A percentile compares a stretch with the other conserved stretches of the same genome.
Conservation (phyloP, 768 basidiomycete genomes). For the Lactifluus hygrophoroides region DNA sequence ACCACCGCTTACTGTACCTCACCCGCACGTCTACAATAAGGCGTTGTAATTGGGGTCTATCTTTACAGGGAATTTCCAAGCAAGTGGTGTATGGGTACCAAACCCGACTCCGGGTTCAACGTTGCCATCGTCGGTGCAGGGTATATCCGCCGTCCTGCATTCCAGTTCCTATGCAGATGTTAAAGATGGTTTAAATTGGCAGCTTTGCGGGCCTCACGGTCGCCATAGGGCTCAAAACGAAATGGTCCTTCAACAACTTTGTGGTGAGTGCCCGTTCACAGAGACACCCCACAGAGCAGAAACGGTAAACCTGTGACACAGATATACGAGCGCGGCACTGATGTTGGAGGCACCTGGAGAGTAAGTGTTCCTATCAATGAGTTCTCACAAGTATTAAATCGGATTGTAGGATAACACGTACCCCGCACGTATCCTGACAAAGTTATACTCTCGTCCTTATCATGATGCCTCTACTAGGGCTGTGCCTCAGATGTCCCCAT, state of each 20-base stretch:
- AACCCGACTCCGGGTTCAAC: not conserved
- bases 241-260: slow-evolving; percentile 26
- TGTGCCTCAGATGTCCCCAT: slow-evolving; percentile 23
- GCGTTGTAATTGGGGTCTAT: too few relatives aligned
- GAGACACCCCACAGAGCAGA: not conserved
- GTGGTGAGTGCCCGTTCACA: slow-evolving; percentile 20
- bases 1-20: too few relatives aligned
- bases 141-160: slow-evolving; percentile 10
- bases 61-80: too few relatives aligned
- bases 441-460: not conserved
- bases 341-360: slow-evolving; percentile 25
- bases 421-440: slow-evolving; percentile 12
- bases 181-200: not conserved
- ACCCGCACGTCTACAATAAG: too few relatives aligned
- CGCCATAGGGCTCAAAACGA: slow-evolving; percentile 27
- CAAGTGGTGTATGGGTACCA: not conserved
- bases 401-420: slow-evolving; percentile 21
- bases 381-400: not conserved
- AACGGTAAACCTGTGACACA: slow-evolving; percentile 1
- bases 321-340: slow-evolving; percentile 27
- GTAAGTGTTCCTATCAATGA: slow-evolving; percentile 14
- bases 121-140: slow-evolving; percentile 24
- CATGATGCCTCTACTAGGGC: slow-evolving; percentile 15
- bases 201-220: slow-evolving; percentile 25
- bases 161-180: too few relatives aligned